phyloP scores from a whole-genome alignment of 495 filamentous ascomycete genomes.

The Penicillium ochrochloron region DNA sequence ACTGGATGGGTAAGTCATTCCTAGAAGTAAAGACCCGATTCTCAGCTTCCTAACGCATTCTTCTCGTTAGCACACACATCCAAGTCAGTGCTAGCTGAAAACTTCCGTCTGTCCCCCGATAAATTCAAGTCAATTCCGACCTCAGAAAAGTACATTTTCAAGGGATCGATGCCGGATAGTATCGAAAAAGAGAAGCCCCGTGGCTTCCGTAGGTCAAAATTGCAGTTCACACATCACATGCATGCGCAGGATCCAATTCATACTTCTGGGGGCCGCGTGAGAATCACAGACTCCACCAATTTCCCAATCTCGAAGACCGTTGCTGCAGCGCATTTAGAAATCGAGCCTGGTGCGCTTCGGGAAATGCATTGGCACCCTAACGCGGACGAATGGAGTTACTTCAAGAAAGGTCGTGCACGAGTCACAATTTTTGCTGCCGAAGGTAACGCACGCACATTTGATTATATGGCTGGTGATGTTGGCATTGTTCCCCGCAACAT shows the following conservation, averaged over 20 bases:
- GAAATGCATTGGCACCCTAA: conserved; percentile 81
- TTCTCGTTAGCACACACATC: conserved; percentile 59
- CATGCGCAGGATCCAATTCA: conserved; percentile 57
- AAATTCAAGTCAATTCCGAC: conserved; percentile 61
- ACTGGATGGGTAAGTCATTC: conserved; percentile 59
- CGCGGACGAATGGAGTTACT: conserved; percentile 80
- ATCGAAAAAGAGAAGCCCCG: conserved; percentile 51
- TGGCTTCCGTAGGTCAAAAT: conserved; percentile 60
- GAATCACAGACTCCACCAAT: conserved; percentile 68
- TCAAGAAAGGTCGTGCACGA: conserved; percentile 67
- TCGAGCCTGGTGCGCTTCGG: conserved; percentile 60
- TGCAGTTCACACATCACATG: conserved; percentile 66
- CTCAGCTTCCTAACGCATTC: neutral
- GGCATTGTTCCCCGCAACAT: conserved; percentile 64
- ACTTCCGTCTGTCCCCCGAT: conserved; percentile 64
- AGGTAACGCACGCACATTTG: conserved; percentile 64
- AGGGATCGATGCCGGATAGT: conserved; percentile 57
- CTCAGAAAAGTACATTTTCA: conserved; percentile 72
- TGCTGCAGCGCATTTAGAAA: conserved; percentile 63
- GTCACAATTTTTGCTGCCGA: conserved; percentile 69
- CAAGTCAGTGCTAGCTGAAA: conserved; percentile 64
- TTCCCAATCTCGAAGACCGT: conserved; percentile 68
- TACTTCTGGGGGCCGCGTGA: conserved; percentile 60
- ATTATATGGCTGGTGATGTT: conserved; percentile 60
- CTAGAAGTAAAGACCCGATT: neutral